A percentile compares a stretch with the other conserved stretches of the same genome.
Evolutionary conservation across 352 stramenopile species (phyloP).

Genomic region (Lagenidium sp.): DNA sequence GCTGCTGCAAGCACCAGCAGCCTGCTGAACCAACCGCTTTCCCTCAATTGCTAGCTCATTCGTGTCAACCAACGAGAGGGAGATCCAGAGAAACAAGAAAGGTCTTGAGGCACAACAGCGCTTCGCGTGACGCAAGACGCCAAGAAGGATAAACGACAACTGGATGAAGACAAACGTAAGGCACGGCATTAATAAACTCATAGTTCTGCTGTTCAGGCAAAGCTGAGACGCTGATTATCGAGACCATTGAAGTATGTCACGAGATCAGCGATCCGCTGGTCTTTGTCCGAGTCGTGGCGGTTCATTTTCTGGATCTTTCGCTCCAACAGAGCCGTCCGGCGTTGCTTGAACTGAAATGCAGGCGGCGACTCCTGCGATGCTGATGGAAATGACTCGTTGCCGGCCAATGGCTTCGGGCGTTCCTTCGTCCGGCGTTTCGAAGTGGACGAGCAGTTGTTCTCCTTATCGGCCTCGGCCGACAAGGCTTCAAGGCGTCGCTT

Average conservation of each 20-base stretch:
- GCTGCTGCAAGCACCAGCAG: too few relatives aligned
- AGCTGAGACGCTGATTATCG: constrained; percentile 44
- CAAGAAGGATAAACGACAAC: too few relatives aligned
- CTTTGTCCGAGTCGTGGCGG: constrained; percentile 12
- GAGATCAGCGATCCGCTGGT: constrained; percentile 45
- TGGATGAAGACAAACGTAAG: neutral
- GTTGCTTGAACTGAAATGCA: constrained; percentile 34
- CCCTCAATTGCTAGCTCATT: too few relatives aligned
- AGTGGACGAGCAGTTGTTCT: neutral
- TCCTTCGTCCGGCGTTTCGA: neutral
- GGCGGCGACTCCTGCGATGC: constrained; percentile 34
- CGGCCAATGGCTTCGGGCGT: neutral
- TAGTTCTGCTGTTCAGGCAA: too few relatives aligned
- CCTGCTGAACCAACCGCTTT: too few relatives aligned
- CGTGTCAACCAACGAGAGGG: too few relatives aligned
- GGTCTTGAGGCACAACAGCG: too few relatives aligned
- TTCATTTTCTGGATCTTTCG: constrained; percentile 8
- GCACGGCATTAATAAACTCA: too few relatives aligned
- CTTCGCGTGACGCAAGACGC: too few relatives aligned
- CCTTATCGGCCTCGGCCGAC: too few relatives aligned
- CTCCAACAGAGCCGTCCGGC: constrained; percentile 34
- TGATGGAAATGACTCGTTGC: neutral
- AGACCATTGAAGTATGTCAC: constrained; percentile 53
- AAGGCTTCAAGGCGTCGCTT: too few relatives aligned
- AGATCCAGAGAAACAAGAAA: too few relatives aligned